Percentiles rank a stretch among this genome's conserved stretches.
Evolutionary conservation across 2,329 filamentous ascomycete species (phyloP).

Genomic region (Magnaporthiopsis incrustans): DNA sequence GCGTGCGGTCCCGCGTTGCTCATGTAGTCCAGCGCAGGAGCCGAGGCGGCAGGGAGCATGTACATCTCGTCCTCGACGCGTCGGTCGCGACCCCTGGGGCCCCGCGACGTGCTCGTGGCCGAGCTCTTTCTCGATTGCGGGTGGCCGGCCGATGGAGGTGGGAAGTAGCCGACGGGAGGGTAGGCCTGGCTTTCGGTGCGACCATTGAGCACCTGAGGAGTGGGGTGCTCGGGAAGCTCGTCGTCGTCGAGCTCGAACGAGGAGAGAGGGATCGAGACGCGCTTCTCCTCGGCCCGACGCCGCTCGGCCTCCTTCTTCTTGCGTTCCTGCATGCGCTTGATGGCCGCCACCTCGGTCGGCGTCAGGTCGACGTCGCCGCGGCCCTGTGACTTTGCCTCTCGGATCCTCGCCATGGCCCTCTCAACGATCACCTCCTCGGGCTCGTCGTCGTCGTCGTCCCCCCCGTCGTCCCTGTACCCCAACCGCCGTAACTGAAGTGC

Average conservation of each 20-base stretch:
- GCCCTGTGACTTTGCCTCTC: conserved; percentile 66
- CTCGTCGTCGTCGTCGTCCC: conserved; percentile 33
- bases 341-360: conserved; percentile 70
- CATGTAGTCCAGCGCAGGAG: conserved; percentile 18
- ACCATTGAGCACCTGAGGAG: conserved; percentile 26
- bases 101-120: conserved; percentile 20
- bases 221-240: conserved; percentile 28
- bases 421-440: conserved; percentile 71
- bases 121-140: conserved; percentile 14
- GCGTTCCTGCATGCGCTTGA: conserved; percentile 61
- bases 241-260: conserved; percentile 34
- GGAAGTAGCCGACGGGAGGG: conserved; percentile 44
- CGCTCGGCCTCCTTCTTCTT: conserved; percentile 37
- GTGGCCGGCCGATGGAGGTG: conserved; percentile 28
- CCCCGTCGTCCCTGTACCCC: conserved; percentile 27
- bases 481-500: conserved; percentile 42
- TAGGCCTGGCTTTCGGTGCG: conserved; percentile 25
- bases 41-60: conserved; percentile 27
- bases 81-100: neutral
- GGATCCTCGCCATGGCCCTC: conserved; percentile 71
- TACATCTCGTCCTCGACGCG: conserved; percentile 20
- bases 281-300: conserved; percentile 20
- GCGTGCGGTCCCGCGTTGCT: conserved; percentile 24
- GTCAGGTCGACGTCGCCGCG: conserved; percentile 73
- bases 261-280: conserved; percentile 45